Evolutionary conservation across 75 land plant species (phyloP).

Genomic region (Sequoia sempervirens): DNA sequence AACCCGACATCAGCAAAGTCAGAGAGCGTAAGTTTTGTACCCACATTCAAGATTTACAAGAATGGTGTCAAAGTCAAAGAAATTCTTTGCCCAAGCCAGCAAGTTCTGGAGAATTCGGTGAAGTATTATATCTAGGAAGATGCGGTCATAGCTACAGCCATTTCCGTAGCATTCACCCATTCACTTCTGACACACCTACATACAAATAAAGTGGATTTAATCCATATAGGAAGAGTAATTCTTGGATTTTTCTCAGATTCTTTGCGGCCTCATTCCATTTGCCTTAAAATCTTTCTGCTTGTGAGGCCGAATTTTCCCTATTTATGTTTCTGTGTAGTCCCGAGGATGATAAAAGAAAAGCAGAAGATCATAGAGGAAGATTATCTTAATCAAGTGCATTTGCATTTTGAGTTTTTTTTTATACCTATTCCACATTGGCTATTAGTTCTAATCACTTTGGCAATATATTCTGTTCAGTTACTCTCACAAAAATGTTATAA

Average conservation of each 20-base stretch:
- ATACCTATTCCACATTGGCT: constrained; percentile 3
- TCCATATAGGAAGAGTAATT: constrained; percentile 11
- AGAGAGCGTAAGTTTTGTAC: constrained; percentile 64
- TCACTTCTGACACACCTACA: constrained; percentile 4
- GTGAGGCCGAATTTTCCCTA: constrained; percentile 11
- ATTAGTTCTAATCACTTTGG: background rate
- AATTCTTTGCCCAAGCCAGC: constrained; percentile 64
- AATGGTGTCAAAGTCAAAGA: constrained; percentile 72
- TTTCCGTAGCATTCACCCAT: constrained; percentile 5
- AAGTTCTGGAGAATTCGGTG: constrained; percentile 60
- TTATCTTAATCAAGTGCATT: constrained; percentile 7
- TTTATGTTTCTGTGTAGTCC: constrained; percentile 5
- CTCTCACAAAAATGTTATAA: background rate
- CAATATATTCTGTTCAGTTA: background rate
- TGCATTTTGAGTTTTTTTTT: constrained; percentile 4
- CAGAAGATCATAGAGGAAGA: constrained; percentile 9
- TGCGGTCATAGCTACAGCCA: background rate
- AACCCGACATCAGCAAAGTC: constrained; percentile 51
- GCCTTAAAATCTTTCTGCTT: constrained; percentile 7
- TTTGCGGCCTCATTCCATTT: constrained; percentile 7
- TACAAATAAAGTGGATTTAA: constrained; percentile 10
- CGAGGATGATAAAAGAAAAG: constrained; percentile 6
- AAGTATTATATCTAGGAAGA: constrained; percentile 46
- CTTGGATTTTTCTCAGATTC: constrained; percentile 9
- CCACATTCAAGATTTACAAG: constrained; percentile 87